A percentile compares a stretch with the other conserved stretches of the same genome.
phyloP scores from a whole-genome alignment of 257 asterid species.

The Eucommia ulmoides region DNA sequence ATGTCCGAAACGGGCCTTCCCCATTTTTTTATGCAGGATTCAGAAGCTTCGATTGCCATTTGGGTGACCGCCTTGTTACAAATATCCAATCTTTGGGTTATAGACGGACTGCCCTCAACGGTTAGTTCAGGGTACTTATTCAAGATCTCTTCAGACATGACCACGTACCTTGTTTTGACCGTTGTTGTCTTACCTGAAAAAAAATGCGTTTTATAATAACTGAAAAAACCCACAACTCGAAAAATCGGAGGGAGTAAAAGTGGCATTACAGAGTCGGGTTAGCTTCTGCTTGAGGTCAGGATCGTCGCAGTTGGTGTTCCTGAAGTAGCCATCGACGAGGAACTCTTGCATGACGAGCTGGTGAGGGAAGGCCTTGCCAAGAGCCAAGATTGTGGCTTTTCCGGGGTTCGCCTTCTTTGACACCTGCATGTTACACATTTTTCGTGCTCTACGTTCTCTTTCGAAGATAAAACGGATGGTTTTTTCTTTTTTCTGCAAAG shows the following conservation, averaged over 20 bases:
- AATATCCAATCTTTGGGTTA: slow-evolving; percentile 64
- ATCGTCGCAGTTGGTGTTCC: slow-evolving; percentile 67
- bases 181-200: slow-evolving; percentile 83
- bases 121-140: slow-evolving; percentile 80
- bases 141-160: slow-evolving; percentile 85
- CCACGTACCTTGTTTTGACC: slow-evolving; percentile 86
- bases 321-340: slow-evolving; percentile 83
- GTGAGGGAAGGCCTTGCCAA: slow-evolving; percentile 93
- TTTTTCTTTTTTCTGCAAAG: background rate
- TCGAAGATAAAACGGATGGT: background rate
- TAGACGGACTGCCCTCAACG: slow-evolving; percentile 73
- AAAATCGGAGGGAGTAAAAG: too few species aligned
- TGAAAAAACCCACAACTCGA: too few species aligned
- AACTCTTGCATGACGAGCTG: slow-evolving; percentile 91
- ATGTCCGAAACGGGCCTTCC: slow-evolving; percentile 64
- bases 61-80: slow-evolving; percentile 86
- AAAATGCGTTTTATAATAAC: too few species aligned
- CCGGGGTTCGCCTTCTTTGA: slow-evolving; percentile 10
- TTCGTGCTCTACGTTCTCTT: slow-evolving; percentile 22
- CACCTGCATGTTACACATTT: slow-evolving; percentile 18
- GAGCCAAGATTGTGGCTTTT: slow-evolving; percentile 62
- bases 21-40: slow-evolving; percentile 66
- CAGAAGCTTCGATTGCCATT: slow-evolving; percentile 87
- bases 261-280: slow-evolving; percentile 56
- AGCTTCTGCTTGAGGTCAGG: slow-evolving; percentile 76